phyloP scores from a whole-genome alignment of 75 land plant genomes.

The Gnetum montanum region DNA sequence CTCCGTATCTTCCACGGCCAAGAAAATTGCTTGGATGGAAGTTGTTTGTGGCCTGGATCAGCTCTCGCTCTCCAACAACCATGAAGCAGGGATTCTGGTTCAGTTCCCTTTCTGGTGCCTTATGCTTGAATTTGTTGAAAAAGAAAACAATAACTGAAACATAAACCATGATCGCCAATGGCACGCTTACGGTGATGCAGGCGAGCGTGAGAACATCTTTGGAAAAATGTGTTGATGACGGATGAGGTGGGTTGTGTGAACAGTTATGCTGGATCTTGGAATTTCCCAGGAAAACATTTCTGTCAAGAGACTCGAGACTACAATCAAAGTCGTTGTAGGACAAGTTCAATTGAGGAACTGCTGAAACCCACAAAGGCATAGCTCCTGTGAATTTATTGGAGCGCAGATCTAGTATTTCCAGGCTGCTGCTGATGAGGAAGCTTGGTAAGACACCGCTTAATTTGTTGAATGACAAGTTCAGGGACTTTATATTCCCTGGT shows the following conservation, averaged over 20 bases:
- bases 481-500: too few relatives aligned
- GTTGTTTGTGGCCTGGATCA: slow-evolving; percentile 1
- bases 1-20: slow-evolving; percentile 37
- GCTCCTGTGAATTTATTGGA: neutral
- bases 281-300: slow-evolving; percentile 16
- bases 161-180: too few relatives aligned
- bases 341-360: slow-evolving; percentile 50
- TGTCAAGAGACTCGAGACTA: slow-evolving; percentile 26
- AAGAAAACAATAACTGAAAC: neutral
- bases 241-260: too few relatives aligned
- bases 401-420: neutral
- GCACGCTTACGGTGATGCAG: too few relatives aligned
- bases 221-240: too few relatives aligned
- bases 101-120: too few relatives aligned
- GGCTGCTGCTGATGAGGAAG: too few relatives aligned
- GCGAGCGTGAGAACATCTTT: slow-evolving; percentile 38
- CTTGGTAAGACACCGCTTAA: too few relatives aligned
- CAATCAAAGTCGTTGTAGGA: slow-evolving; percentile 36
- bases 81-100: too few relatives aligned
- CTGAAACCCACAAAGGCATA: neutral
- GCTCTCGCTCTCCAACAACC: neutral
- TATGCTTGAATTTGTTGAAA: neutral
- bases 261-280: slow-evolving; percentile 40
- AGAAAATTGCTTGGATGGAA: slow-evolving; percentile 31
- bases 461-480: neutral